These are phyloP conservation scores for Eremochloa ophiuroides DNA, from an alignment of 176 grass and related monocot species.

Conservation along the genomic window DNA sequence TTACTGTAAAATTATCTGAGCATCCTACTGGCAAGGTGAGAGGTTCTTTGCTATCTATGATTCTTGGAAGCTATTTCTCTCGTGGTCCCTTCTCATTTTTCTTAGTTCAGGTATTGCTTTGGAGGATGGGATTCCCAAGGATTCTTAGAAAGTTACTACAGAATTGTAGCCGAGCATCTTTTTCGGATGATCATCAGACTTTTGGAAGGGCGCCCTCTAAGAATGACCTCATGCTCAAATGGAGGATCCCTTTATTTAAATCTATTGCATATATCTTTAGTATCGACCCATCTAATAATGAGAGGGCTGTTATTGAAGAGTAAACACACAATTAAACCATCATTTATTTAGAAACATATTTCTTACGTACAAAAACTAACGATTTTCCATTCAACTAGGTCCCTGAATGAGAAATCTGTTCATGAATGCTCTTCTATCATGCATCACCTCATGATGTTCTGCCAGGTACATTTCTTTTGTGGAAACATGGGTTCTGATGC, in stretches of 20 bases:
- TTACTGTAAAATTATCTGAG: slow-evolving; percentile 72
- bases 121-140: slow-evolving; percentile 54
- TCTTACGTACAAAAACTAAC: slow-evolving; percentile 18
- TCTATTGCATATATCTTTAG: slow-evolving; percentile 65
- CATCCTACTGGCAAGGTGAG: slow-evolving; percentile 88
- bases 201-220: slow-evolving; percentile 26
- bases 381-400: slow-evolving; percentile 43
- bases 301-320: slow-evolving; percentile 42
- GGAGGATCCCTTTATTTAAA: slow-evolving; percentile 68
- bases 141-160: slow-evolving; percentile 64
- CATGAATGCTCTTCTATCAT: slow-evolving; percentile 66
- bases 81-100: slow-evolving; percentile 30
- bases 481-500: slow-evolving; percentile 16
- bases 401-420: slow-evolving; percentile 42
- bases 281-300: slow-evolving; percentile 36
- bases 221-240: slow-evolving; percentile 49
- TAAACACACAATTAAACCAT: slow-evolving; percentile 20
- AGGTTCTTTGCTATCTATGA: background rate
- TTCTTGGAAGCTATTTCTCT: slow-evolving; percentile 12
- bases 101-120: slow-evolving; percentile 60
- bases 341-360: slow-evolving; percentile 37
- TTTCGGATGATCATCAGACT: slow-evolving; percentile 34
- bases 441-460: slow-evolving; percentile 59
- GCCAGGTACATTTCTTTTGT: slow-evolving; percentile 59
- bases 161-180: slow-evolving; percentile 38